A percentile compares a stretch with the other conserved stretches of the same genome.
phyloP scores from a whole-genome alignment of 805 yeast species.

The Yarrowia sp. region DNA sequence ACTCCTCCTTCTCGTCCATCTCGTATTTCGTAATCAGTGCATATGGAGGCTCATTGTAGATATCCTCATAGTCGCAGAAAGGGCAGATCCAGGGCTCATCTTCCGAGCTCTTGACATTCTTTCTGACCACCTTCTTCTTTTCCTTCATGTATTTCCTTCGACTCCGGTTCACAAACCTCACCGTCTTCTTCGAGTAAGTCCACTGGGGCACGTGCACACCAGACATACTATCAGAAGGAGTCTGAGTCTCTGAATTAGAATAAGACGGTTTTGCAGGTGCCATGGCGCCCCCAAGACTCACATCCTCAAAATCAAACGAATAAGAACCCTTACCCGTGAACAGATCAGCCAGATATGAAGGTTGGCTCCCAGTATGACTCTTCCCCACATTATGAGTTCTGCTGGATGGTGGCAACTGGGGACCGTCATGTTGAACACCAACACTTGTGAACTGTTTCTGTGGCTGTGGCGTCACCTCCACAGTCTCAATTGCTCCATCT shows the following conservation, averaged over 20 bases:
- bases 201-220: neutral
- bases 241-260: constrained; percentile 5
- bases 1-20: neutral
- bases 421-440: constrained; percentile 10
- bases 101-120: neutral
- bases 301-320: neutral
- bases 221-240: neutral
- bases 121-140: neutral
- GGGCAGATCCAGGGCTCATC: constrained; percentile 11
- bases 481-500: neutral
- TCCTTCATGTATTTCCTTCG: constrained; percentile 21
- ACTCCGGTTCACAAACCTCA: constrained; percentile 18
- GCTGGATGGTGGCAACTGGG: neutral
- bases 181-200: constrained; percentile 1
- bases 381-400: neutral
- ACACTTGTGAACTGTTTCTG: neutral
- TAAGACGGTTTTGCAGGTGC: neutral
- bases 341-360: neutral
- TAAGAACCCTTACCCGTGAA: neutral
- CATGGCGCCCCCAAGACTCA: neutral
- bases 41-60: constrained; percentile 10
- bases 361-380: neutral
- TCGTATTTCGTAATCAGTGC: constrained; percentile 3
- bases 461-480: no score
- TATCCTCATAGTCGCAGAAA: constrained; percentile 16